phyloP scores from a whole-genome alignment of 305 asterid genomes.

The Lippia alba region DNA sequence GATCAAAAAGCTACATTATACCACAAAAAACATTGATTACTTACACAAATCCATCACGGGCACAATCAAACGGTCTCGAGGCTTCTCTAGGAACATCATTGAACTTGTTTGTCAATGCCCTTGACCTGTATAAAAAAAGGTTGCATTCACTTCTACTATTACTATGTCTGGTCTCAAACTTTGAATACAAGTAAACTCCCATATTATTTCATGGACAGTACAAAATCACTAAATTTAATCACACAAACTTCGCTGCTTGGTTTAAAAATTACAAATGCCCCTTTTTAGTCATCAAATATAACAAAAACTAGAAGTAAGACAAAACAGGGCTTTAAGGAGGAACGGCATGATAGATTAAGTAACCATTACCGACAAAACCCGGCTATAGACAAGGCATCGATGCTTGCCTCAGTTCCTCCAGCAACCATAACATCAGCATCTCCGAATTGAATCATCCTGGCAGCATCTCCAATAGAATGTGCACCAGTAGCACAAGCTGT shows the following conservation, averaged over 20 bases:
- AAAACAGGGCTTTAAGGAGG: constrained; percentile 6
- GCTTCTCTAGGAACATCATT: constrained; percentile 78
- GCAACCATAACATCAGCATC: constrained; percentile 99
- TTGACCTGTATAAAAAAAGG: constrained; percentile 58
- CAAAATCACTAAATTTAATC: not conserved
- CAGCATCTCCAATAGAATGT: constrained; percentile 93
- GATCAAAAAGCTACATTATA: constrained; percentile 19
- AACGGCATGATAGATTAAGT: constrained; percentile 10
- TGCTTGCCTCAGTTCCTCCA: constrained; percentile 97
- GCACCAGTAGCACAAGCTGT: constrained; percentile 99
- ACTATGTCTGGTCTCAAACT: not conserved
- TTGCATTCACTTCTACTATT: constrained; percentile 15
- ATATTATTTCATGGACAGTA: constrained; percentile 4
- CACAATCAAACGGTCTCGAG: constrained; percentile 92
- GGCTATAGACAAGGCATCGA: constrained; percentile 96
- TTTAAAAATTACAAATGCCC: too few species aligned
- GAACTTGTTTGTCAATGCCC: constrained; percentile 86
- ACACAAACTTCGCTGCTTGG: too few species aligned
- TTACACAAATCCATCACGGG: constrained; percentile 98
- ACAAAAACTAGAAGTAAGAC: too few species aligned
- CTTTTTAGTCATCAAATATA: not conserved
- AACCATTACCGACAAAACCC: constrained; percentile 88
- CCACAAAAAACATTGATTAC: constrained; percentile 37
- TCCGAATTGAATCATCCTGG: constrained; percentile 95
- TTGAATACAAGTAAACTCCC: constrained; percentile 11